phyloP scores from a whole-genome alignment of 306 rosid species.

The Fragaria ananassa region DNA sequence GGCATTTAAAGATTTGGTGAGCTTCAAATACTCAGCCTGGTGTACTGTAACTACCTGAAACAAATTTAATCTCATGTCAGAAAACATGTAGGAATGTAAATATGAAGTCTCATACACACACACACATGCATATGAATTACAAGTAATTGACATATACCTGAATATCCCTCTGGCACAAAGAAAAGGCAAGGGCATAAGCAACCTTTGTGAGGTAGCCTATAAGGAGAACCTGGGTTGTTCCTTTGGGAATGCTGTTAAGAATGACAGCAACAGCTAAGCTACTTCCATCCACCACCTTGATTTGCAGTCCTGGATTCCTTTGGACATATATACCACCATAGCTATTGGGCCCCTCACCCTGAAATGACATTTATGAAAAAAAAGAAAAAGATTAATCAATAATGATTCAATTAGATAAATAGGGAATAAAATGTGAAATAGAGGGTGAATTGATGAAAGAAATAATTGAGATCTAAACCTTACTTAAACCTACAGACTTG shows the following conservation, averaged over 20 bases:
- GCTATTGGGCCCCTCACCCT: conserved; percentile 59
- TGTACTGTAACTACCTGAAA: conserved; percentile 40
- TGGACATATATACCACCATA: conserved; percentile 53
- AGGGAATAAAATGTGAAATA: neutral
- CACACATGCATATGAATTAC: neutral
- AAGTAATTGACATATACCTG: conserved; percentile 35
- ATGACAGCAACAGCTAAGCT: conserved; percentile 57
- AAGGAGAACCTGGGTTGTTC: conserved; percentile 55
- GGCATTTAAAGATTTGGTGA: conserved; percentile 27
- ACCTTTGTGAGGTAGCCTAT: conserved; percentile 67
- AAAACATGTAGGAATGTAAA: neutral
- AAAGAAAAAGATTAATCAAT: neutral
- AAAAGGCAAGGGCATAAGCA: conserved; percentile 51
- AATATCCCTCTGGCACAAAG: conserved; percentile 48
- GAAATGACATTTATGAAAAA: neutral
- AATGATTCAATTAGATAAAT: neutral
- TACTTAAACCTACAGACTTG: neutral
- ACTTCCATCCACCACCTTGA: conserved; percentile 75
- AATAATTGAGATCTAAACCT: neutral
- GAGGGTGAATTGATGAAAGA: neutral
- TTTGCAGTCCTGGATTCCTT: conserved; percentile 46
- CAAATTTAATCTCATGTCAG: neutral
- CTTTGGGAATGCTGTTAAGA: conserved; percentile 54
- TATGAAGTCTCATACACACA: neutral
- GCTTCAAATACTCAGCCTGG: conserved; percentile 41